Base-by-base conservation (phyloP, 2,329 filamentous ascomycete species). In the Exophiala xenobiotica region DNA sequence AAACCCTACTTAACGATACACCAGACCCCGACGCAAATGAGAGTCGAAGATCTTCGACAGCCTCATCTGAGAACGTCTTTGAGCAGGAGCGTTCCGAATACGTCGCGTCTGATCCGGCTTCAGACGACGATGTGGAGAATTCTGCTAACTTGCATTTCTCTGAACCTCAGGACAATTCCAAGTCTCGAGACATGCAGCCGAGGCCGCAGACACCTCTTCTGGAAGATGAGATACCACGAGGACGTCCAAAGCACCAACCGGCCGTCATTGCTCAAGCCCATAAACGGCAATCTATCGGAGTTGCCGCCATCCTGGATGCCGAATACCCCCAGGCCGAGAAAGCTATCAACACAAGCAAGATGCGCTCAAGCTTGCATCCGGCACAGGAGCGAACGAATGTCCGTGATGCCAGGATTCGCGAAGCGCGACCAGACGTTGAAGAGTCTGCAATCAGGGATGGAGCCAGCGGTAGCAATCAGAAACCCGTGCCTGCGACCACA, bases 201-300 rank as follows among this genome's bases (percentile, higher is more conserved):
- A 19, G 14, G 23, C 40, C 27, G 19, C 39, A 31, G 23, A 40
- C 20, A 3, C 48, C 48, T 8, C 24, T 37, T 18, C 44, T 45
- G 19, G 26, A 48, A n/a, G 39, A 51, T 20, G 44, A 41, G 7
- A 16, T 5, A 9, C 26, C 20, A 11, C 22, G 23, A 7, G 18
- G 18, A 7, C n/a, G 12, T 22, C 8, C 19, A 26, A 53, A 16
- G 18, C 26, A 14, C 22, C 46, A 46, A 38, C n/a, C 22, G 6
- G 5, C 40, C 22, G 16, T 27, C 11, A 9, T n/a, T 20, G 12
- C 38, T 23, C 18, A 16, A 31, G 22, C 11, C 8, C 19, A 42
- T 38, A 20, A 39, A 11, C 46, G 46, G 18, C 29, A 41, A 19
- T 51, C 46, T n/a, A 51, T 57, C 16, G 42, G 46, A 6, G 4